Evolutionary conservation across 176 grass and related monocot genomes (phyloP), one percentile per base, ranked within the genome.

Genomic region (Pharus latifolius): DNA sequence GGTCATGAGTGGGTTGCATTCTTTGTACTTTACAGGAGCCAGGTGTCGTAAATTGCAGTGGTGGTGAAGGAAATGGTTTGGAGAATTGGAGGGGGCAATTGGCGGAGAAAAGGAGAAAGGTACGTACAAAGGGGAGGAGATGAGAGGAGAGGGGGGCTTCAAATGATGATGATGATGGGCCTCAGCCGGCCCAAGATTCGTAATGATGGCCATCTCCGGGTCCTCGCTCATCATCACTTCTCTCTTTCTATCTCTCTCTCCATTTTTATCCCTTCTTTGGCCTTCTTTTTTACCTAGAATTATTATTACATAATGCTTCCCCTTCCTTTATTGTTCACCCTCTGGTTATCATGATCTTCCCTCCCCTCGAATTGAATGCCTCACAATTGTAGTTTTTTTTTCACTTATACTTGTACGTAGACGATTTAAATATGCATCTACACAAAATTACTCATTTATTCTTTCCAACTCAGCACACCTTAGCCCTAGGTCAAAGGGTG

Each of bases 181-280:
- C 84, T 91, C 65, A 58, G 87, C 63, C 84, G 95, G 90, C 90
- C 90, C 82, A 86, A 94, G 95, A 99, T 99, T 99, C 90, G 90
- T 88, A 91, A 99, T 99, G 87, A 99, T 98, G 89, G 78, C 78
- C 64, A 1, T 19, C 77, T 58, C 49, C 77, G 71, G 83, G 83
- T 81, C 83, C 83, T 86, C 77, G 77, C 83, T 65, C 83, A 86
- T 86, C 83, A 86, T 85, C 71, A 85, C 83, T 25, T 55, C 17
- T 33, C 25, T 33, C 2, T 27, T 40, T 37, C 25, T n/a, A 8
- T 48, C 23, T 55, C 57, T 69, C 5, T 31, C 22, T 18, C 28
- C 18, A n/a, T 13, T n/a, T 14, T 19, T 14, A 1, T 7, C 7
- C n/a, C 2, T 2, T 46, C 43, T 24, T 70, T n/a, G n/a, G n/a